A percentile compares a stretch with the other conserved stretches of the same genome.
phyloP scores from a whole-genome alignment of 2,329 filamentous ascomycete species.

The Ophiostoma himal-ulmi region DNA sequence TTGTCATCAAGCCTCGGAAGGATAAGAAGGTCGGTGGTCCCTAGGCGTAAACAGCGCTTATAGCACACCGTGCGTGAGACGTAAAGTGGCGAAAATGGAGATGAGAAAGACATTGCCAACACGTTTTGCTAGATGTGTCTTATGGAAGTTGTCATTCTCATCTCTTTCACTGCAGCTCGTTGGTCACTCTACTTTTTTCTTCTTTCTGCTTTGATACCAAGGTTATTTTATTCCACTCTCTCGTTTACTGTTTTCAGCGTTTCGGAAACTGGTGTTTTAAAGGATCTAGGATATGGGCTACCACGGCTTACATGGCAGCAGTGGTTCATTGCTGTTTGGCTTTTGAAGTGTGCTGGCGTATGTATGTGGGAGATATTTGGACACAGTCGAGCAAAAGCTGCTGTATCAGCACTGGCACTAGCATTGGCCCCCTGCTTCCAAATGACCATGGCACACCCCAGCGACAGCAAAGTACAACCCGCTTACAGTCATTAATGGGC shows the following conservation, averaged over 20 bases:
- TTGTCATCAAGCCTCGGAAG: conserved; percentile 81
- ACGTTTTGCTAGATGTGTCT: background rate
- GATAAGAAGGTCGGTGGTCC: conserved; percentile 56
- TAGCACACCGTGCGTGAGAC: background rate
- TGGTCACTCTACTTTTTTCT: background rate
- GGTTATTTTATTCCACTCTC: conserved; percentile 8
- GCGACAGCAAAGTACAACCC: background rate
- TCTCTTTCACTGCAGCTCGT: background rate
- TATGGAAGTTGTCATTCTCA: background rate
- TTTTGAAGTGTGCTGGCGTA: background rate
- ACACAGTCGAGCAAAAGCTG: background rate
- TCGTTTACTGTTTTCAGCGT: conserved; percentile 16
- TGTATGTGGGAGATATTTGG: background rate
- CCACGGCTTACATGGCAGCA: background rate
- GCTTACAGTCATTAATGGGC: conserved; percentile 9
- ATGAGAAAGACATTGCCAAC: background rate
- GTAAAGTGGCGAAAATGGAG: no score
- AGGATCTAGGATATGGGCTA: background rate
- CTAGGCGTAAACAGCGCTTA: background rate
- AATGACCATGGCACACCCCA: background rate
- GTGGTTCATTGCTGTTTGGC: background rate
- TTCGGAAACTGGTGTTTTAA: conserved; percentile 12
- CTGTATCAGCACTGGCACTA: background rate
- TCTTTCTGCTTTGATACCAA: background rate
- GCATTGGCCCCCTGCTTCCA: background rate